phyloP scores from a whole-genome alignment of 768 basidiomycete species.

The Phallus indusiatus region DNA sequence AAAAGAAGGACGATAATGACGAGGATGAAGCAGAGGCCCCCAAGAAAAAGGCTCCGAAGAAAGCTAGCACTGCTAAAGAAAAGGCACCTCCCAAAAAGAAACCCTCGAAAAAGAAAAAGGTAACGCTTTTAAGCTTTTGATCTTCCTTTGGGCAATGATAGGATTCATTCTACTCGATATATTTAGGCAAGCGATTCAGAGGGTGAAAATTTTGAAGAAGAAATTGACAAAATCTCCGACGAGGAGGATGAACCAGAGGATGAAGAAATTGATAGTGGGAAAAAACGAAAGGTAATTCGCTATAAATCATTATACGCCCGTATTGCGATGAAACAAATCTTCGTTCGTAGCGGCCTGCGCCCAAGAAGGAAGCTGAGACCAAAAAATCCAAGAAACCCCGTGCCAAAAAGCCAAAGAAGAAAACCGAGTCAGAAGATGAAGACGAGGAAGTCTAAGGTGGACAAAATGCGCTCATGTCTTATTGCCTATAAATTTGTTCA shows the following conservation, averaged over 20 bases:
- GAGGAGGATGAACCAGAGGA: slow-evolving; percentile 37
- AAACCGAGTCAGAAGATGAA: slow-evolving; percentile 11
- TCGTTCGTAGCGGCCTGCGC: slow-evolving; percentile 9
- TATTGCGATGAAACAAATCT: slow-evolving; percentile 5
- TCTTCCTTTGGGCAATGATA: background rate
- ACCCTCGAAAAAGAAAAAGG: slow-evolving; percentile 30
- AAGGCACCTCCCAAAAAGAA: slow-evolving; percentile 32
- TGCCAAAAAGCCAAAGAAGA: slow-evolving; percentile 10
- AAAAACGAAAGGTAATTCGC: slow-evolving; percentile 61
- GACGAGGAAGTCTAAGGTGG: slow-evolving; percentile 10
- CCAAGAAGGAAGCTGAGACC: background rate
- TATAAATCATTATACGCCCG: background rate
- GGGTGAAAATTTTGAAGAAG: slow-evolving; percentile 39
- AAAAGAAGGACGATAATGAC: slow-evolving; percentile 15
- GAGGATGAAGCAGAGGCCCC: slow-evolving; percentile 17
- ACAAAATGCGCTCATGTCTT: too few relatives aligned
- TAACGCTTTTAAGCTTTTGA: slow-evolving; percentile 5
- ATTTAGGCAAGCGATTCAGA: slow-evolving; percentile 27
- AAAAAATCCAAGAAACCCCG: slow-evolving; percentile 6
- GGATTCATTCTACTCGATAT: background rate
- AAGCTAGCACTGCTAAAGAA: background rate
- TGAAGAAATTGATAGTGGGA: slow-evolving; percentile 27
- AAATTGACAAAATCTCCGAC: slow-evolving; percentile 30
- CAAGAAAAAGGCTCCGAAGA: slow-evolving; percentile 13
- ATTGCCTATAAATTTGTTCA: background rate